Evolutionary conservation across 106 monocot genomes (phyloP).

Genomic region (Vanilla planifolia): DNA sequence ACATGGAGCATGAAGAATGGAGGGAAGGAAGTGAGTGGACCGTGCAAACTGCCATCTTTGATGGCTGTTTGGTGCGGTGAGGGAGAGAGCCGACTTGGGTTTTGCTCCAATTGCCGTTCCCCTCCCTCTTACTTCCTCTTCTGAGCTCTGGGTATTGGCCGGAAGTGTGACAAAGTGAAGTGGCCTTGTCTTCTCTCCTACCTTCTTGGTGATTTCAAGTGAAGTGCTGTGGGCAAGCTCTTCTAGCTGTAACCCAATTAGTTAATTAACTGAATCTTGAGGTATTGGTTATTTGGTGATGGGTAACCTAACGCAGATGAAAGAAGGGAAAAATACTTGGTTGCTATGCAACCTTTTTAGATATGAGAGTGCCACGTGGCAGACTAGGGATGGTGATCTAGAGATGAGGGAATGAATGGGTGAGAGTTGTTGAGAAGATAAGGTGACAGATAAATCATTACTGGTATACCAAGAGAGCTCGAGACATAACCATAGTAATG

Average conservation of each 20-base stretch:
- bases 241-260: neutral
- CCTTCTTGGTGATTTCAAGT: too few relatives aligned
- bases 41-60: slow-evolving; percentile 66
- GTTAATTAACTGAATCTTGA: neutral
- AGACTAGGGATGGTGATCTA: slow-evolving; percentile 32
- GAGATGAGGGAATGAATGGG: slow-evolving; percentile 67
- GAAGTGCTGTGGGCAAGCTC: too few relatives aligned
- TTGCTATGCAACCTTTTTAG: slow-evolving; percentile 32
- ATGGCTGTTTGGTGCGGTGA: neutral
- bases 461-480: too few relatives aligned
- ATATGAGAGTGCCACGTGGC: slow-evolving; percentile 83
- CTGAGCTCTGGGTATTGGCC: neutral
- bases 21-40: slow-evolving; percentile 42
- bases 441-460: too few relatives aligned
- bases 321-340: slow-evolving; percentile 53
- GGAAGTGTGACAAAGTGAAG: too few relatives aligned
- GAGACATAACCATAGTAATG: too few relatives aligned
- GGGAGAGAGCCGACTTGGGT: neutral
- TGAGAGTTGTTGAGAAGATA: too few relatives aligned
- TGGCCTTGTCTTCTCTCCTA: too few relatives aligned
- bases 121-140: neutral
- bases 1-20: slow-evolving; percentile 41
- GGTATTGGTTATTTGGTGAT: neutral
- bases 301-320: neutral
- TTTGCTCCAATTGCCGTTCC: neutral